Conservation (phyloP, 108 stramenopile species). For the Nannochloropsis oceanica region DNA sequence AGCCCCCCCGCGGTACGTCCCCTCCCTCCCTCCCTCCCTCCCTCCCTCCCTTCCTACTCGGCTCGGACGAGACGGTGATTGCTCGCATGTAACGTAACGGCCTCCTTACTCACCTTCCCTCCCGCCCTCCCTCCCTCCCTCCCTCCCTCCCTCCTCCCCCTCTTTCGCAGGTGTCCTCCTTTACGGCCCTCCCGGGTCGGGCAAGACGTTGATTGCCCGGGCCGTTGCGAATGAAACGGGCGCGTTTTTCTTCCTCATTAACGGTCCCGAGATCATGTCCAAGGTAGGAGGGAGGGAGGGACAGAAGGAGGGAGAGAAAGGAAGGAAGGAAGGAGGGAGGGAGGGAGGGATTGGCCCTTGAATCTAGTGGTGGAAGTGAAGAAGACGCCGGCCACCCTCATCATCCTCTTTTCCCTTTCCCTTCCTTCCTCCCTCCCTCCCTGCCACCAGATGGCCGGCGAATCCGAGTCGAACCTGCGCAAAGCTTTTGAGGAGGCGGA, state of each 20-base stretch:
- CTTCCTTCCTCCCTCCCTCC: too few species aligned
- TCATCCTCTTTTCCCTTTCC: too few species aligned
- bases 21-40: too few species aligned
- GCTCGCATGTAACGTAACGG: too few species aligned
- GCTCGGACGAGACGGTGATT: too few species aligned
- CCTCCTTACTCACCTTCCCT: background rate
- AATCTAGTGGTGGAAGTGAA: too few species aligned
- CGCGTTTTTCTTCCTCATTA: slow-evolving; percentile 99
- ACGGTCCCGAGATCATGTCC: slow-evolving; percentile 99
- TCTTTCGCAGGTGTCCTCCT: slow-evolving; percentile 53
- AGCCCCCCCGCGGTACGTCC: slow-evolving; percentile 84
- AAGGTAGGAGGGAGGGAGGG: slow-evolving; percentile 45
- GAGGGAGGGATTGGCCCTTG: too few species aligned
- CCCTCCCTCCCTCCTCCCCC: background rate
- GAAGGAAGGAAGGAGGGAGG: too few species aligned
- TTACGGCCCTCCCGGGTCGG: slow-evolving; percentile 97
- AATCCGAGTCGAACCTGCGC: slow-evolving; percentile 90
- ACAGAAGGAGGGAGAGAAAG: too few species aligned
- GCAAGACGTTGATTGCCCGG: slow-evolving; percentile 97
- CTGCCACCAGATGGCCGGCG: slow-evolving; percentile 72
- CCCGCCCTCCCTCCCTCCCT: background rate
- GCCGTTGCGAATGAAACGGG: slow-evolving; percentile 99
- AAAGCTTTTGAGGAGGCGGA: slow-evolving; percentile 95
- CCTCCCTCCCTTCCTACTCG: too few species aligned
- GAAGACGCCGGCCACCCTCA: too few species aligned